Base-by-base conservation (phyloP, 805 yeast species). In the Citeromyces matritensis region DNA sequence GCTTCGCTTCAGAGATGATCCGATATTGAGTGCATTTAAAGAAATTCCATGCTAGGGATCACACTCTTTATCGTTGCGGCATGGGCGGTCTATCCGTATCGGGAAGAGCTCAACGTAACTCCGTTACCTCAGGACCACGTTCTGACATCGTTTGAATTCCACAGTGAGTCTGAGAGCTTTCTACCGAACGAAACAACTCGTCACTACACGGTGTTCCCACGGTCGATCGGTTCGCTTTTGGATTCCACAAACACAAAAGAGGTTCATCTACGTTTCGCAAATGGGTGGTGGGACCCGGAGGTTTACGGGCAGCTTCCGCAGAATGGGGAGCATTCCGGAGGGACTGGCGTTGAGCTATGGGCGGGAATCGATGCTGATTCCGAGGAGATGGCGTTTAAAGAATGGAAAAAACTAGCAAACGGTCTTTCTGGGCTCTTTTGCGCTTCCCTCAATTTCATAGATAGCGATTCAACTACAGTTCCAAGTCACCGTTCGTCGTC, bases 261-360 rank as follows among this genome's bases (percentile, higher is more conserved):
- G 43, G 58, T 91, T 29, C 94, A 83, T 49, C 55, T 91, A 37
- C 58, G 96, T 33, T 91, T 91, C 47, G 69, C 93, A 2, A 94
- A 83, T 51, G 98, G 98, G 0, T 80, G 85, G 74, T 91, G 95
- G 88, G 95, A 91, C 46, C 58, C 86, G 1, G 82, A 78, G 36
- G 58, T 64, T 6, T 91, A 95, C 93, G 97, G 97, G 1, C 56
- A 61, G 29, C 60, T 83, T 26, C 95, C 96, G 0, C 54, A 57
- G 29, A 56, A 71, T 39, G 98, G 98, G 1, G 45, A 51, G 9
- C 56, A 55, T 34, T 65, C 85, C 32, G 98, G 98, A 21, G 97
- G 97, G 3, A 79, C 88, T 3, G 98, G 98, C 30, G 94, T 88
- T 10, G 98, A 91, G 51, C 45, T 91, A 7, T 85, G 94, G 85